phyloP scores from a whole-genome alignment of 2,329 filamentous ascomycete genomes.

The Nemania sp. region DNA sequence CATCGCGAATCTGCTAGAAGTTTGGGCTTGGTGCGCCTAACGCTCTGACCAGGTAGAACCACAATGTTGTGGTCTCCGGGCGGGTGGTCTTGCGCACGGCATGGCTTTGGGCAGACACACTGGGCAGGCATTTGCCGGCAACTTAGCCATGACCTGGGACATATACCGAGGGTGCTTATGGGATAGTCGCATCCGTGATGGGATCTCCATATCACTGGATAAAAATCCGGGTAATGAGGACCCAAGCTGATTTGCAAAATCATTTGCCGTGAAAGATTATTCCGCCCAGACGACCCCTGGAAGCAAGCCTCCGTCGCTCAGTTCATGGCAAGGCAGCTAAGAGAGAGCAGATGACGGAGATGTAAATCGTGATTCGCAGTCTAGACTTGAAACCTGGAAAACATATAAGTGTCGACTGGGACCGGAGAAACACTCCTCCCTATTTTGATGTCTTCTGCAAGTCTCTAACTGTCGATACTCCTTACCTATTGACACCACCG shows the following conservation, averaged over 20 bases:
- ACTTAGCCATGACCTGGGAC: neutral
- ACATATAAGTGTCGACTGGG: conserved; percentile 14
- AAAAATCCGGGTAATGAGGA: conserved; percentile 26
- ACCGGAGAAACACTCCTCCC: conserved; percentile 1
- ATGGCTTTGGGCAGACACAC: neutral
- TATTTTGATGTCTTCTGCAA: conserved; percentile 1
- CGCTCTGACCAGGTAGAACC: neutral
- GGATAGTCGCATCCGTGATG: conserved; percentile 8
- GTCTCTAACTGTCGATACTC: neutral
- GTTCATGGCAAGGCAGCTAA: neutral
- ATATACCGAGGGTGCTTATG: conserved; percentile 25
- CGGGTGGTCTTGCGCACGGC: neutral
- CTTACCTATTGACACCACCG: neutral
- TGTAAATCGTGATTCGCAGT: neutral
- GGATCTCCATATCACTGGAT: conserved; percentile 21
- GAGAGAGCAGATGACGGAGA: neutral
- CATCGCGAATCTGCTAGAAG: neutral
- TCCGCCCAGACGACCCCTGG: conserved; percentile 11
- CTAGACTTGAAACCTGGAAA: neutral
- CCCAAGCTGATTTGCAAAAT: conserved; percentile 25
- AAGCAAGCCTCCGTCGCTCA: neutral
- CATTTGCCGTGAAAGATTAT: conserved; percentile 22
- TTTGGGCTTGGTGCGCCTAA: neutral
- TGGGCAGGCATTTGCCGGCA: conserved; percentile 19
- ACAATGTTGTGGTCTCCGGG: neutral